Conservation (phyloP, 192 early-diverging fungal genomes). For the Geosiphon pyriformis region DNA sequence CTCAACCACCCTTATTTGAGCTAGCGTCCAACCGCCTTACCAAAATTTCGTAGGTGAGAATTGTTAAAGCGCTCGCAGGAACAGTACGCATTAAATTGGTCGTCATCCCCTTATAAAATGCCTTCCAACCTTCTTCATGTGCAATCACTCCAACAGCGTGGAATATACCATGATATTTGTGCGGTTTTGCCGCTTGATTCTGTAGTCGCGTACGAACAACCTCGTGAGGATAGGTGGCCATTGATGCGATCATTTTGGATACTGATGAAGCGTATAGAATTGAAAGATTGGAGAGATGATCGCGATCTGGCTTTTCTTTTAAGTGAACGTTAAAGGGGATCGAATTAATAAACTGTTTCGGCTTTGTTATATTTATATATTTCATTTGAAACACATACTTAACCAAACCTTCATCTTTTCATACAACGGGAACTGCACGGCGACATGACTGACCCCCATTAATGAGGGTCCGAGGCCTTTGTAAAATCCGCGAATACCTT, state of each 20-base stretch:
- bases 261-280: constrained; percentile 78
- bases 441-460: constrained; percentile 88
- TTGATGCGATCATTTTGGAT: constrained; percentile 87
- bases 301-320: constrained; percentile 30
- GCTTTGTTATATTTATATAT: too few relatives aligned
- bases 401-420: constrained; percentile 75
- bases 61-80: constrained; percentile 77
- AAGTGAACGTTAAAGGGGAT: too few relatives aligned
- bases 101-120: constrained; percentile 83
- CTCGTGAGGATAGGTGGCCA: constrained; percentile 94
- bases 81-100: constrained; percentile 88
- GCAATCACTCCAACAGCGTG: constrained; percentile 71
- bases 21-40: constrained; percentile 52
- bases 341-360: too few relatives aligned
- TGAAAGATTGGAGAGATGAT: constrained; percentile 35
- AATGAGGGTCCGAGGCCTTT: constrained; percentile 88
- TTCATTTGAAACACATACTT: constrained; percentile 37
- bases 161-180: constrained; percentile 77
- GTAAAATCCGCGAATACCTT: constrained; percentile 83
- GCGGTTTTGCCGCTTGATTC: constrained; percentile 68
- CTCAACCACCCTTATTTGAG: background rate
- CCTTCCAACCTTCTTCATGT: constrained; percentile 69
- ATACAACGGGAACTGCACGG: constrained; percentile 94
- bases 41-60: constrained; percentile 85
- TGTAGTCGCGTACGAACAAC: constrained; percentile 91